Base-by-base conservation (phyloP, 2,329 filamentous ascomycete genomes). In the Colletotrichum lini region DNA sequence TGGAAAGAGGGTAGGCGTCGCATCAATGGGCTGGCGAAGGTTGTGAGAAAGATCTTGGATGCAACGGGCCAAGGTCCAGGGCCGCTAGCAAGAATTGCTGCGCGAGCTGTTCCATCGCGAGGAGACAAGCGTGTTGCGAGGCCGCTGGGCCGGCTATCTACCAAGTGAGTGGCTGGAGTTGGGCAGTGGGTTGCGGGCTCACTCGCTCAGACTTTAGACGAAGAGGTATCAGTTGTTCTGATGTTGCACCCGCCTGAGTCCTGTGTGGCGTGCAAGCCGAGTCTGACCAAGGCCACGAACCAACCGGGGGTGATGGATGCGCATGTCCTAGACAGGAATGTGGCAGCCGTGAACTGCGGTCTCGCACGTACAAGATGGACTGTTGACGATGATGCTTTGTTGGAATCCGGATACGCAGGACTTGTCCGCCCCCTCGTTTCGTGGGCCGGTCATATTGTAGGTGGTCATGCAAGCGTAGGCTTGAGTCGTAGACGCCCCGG, bases 351-450 rank as follows among this genome's bases (percentile, higher is more conserved):
- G 53, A 60, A 7, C 53, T 42, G 45, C 10, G 15, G 23, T 18
- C 44, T 58, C 15, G 44, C 44, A 70, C 45, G 50, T 52, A 35
- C 18, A 13, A 26, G 38, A 60, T 56, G 68, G 57, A 21, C 49
- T 16, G 64, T 62, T 45, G 56, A 61, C 54, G 56, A 49, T 67
- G 56, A 58, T 67, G 65, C n/a, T 67, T 66, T 54, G 49, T 59
- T 54, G 47, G 15, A 49, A 44, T 50, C 30, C 18, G 42, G 63
- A 60, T 54, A 49, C 40, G 56, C 63, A 70, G 63, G n/a, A 44
- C n/a, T 44, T 44, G 21, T 26, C 59, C 18, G 21, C 38, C 30
- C 42, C 35, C 62, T 65, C 56, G 44, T 70, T 38, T 38, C 67
- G 45, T 52, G n/a, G 59, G n/a, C 35, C 30, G 64, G 26, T 45